A percentile compares a stretch with the other conserved stretches of the same genome.
phyloP scores from a whole-genome alignment of 2,329 filamentous ascomycete genomes.

The Juglanconis juglandina region DNA sequence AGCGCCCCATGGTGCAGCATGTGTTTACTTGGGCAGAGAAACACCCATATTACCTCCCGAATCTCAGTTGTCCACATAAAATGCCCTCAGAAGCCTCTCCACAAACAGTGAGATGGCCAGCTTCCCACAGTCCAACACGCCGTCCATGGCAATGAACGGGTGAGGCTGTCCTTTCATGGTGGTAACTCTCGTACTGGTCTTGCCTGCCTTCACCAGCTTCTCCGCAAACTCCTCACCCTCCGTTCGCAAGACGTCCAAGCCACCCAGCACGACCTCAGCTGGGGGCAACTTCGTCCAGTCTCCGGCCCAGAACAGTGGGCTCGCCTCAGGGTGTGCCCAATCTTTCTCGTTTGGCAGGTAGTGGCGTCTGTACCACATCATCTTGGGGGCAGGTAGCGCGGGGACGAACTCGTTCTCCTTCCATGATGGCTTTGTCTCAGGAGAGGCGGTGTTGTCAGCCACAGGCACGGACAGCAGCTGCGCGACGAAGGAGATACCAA shows the following conservation, averaged over 20 bases:
- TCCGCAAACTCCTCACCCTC: slow-evolving; percentile 51
- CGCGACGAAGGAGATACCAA: slow-evolving; percentile 33
- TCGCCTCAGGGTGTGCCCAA: slow-evolving; percentile 50
- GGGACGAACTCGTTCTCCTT: slow-evolving; percentile 47
- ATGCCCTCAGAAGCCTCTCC: slow-evolving; percentile 14
- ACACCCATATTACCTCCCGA: too few species aligned
- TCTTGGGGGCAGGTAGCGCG: slow-evolving; percentile 52
- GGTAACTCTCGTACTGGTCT: slow-evolving; percentile 41
- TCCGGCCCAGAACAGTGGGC: slow-evolving; percentile 47
- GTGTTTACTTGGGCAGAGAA: too few species aligned
- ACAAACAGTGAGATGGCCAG: slow-evolving; percentile 42
- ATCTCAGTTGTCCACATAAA: slow-evolving; percentile 14
- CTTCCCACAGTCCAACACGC: slow-evolving; percentile 47
- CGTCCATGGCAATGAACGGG: slow-evolving; percentile 58
- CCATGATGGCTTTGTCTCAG: slow-evolving; percentile 44
- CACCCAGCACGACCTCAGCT: slow-evolving; percentile 51
- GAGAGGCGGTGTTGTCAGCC: slow-evolving; percentile 52
- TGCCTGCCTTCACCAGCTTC: slow-evolving; percentile 44
- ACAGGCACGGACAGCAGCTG: slow-evolving; percentile 58
- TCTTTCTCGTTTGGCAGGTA: slow-evolving; percentile 48
- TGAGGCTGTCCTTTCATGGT: slow-evolving; percentile 55
- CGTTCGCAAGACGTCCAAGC: slow-evolving; percentile 52
- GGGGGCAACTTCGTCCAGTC: slow-evolving; percentile 49
- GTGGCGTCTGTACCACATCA: slow-evolving; percentile 58
- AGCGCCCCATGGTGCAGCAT: too few species aligned